Base-by-base conservation (phyloP, 352 stramenopile species). In the Globisporangium cylindrosporum region DNA sequence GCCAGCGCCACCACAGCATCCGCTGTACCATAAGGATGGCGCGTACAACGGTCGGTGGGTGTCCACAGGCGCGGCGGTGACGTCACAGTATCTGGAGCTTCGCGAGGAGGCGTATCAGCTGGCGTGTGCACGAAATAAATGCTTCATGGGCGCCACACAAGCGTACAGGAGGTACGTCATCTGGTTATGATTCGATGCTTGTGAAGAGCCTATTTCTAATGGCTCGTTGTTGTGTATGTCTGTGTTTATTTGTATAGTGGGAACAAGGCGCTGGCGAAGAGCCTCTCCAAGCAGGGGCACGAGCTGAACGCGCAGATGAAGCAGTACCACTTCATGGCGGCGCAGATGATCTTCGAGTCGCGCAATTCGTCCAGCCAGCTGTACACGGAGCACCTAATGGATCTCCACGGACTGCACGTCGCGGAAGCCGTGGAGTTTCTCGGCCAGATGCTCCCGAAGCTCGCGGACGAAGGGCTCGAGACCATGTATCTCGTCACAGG, bases 291-390 rank as follows among this genome's bases (percentile, higher is more conserved):
- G 18, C 82, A 94, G 73, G 88, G 88, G 24, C 88, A 94, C 69
- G 79, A 91, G 36, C 89, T 88, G 76, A 95, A 93, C 55, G 75
- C 67, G 27, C 87, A 93, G 73, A 95, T 95, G 88, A 95, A 95
- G 71, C 76, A 87, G 18, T 84, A 76, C 59, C 88, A 95, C 73
- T 94, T 89, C 66, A 54, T 83, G 12, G 88, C 88, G 3, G 88
- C 88, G 32, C 81, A 80, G 18, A 75, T 84, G 53, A 94, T 95
- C 64, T 95, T 95, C 58, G 81, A 94, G 63, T 71, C 80, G 54
- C 84, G 88, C 22, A 95, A 95, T 64, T 82, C 88, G 60, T 74
- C 81, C 24, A 86, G 73, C 59, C 86, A 94, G 73, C 60, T 94
- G 49, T 92, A 94, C 60, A 80, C 84, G 62, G 85, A 93, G 22